Base-by-base conservation (phyloP, 495 filamentous ascomycete genomes). In the Penicillium cinerascens region DNA sequence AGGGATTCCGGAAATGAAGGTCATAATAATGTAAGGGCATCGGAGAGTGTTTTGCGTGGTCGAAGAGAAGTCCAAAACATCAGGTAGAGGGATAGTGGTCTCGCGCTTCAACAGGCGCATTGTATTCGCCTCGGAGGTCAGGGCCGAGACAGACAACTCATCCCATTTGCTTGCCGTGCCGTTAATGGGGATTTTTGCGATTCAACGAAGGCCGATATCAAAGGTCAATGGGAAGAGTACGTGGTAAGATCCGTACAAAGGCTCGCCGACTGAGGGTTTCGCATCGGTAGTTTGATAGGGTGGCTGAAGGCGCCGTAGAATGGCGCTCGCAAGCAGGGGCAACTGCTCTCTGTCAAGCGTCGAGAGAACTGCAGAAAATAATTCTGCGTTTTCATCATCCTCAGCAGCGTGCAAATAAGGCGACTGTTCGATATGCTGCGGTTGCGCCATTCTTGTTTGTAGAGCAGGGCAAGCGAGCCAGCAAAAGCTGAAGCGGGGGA, bases 71-170 rank as follows among this genome's bases (percentile, higher is more conserved):
- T 42, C 40, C 33, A 54, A 60, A 40, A 66, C 49, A 22, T 67
- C 60, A 1, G 70, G 69, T 6, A 74, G 38, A 25, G 69, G 70
- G 18, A 68, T 66, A 0, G 59, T 58, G 8, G 66, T 69, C 17
- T 59, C 42, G 3, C 46, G 51, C 44, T 58, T 62, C 10, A 71
- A 47, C 5, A 62, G 44, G 10, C 54, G 57, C 64, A 69, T 69
- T 11, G 64, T 66, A 6, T 43, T 54, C 0, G 58, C 68, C 40
- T 71, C 68, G 10, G 65, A 63, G 13, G 27, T 42, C 18, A 70
- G 37, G 11, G 60, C 56, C 9, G 46, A 38, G n/a, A 55, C 55
- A 47, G 58, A 52, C n/a, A 51, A 49, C 21, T 57, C 51, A 27
- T 63, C 35, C 52, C 59, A 68, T 40, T 54, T 51, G 3, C 43